Evolutionary conservation across 257 asterid species (phyloP), one percentile per base, ranked within the genome.

Genomic region (Plantago ovata): DNA sequence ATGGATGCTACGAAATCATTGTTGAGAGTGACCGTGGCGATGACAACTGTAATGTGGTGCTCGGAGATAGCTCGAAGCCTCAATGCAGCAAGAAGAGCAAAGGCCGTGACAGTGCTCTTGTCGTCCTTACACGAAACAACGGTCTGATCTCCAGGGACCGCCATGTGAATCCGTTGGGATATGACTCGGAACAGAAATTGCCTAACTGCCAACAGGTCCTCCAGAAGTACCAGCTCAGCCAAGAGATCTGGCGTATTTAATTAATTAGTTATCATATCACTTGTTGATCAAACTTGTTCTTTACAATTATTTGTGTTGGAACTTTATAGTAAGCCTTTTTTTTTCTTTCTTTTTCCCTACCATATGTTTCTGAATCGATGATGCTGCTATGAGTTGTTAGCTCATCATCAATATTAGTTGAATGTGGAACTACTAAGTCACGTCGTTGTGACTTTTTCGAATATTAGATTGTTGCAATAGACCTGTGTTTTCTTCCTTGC

Each of bases 31-130:
- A 87, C 59, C 67, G 73, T 33, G 88, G 84, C 0, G 92, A 87
- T 0, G 94, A 85, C 3, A 61, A 56, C 52, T 87, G 96, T 13
- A 89, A 87, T n/a, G 76, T 79, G 0, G 45, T 58, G 22, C 72
- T 80, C 9, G 79, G 72, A 23, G 65, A 64, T 53, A 87, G 96
- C 63, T 38, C 86, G 0, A 81, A 85, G 10, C 71, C 79, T 0
- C 67, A 66, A 18, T 85, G 95, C 75, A 74, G 70, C 74, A 4
- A 1, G 0, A 83, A 86, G 0, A 66, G 68, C 38, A 13, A 38
- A 0, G 98, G 96, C 2, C 89, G 98, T 3, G 96, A 87, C 56
- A 78, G 86, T 3, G 78, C 95, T 22, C 91, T 85, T 3, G 89
- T 87, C 6, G 60, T 78, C 53, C 84, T 91, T 21, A 83, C 96